Base-by-base conservation (phyloP, 768 basidiomycete species). In the Lanmaoa rubissima region DNA sequence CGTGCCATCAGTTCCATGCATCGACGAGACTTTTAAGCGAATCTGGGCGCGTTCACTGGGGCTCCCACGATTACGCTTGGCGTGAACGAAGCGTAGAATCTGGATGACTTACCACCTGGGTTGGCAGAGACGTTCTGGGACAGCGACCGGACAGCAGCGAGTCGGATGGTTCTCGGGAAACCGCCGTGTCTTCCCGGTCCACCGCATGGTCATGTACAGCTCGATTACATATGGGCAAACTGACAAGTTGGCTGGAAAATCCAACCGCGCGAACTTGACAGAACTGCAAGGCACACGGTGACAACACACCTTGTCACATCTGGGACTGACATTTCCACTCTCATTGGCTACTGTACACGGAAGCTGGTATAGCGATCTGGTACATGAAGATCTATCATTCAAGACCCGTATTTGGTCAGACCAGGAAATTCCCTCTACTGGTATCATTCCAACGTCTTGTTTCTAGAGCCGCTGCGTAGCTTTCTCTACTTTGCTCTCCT, bases 401-500 rank as follows among this genome's bases (percentile, higher is more conserved):
- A 17, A 36, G 34, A 38, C 6, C 49, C 5, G 6, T 13, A 13
- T 48, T 16, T 34, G 16, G 32, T 44, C 34, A 17, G n/a, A 5
- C 24, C 16, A 21, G 19, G 12, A 24, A 24, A 24, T 24, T 35
- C 8, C 5, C 31, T 34, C 41, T 47, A 24, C n/a, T 49, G 32
- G 51, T 47, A 52, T 48, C 14, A 6, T 9, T 17, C 24, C 41
- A n/a, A 46, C 8, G 32, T 6, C 4, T 21, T 32, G 5, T 48
- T 24, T 19, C 56, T 65, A 65, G 5, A 32, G 35, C 13, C 17
- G 51, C 3, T 53, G 41, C 14, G 42, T 5, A 19, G 16, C 54
- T 4, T 64, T 50, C 21, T 45, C 19, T 2, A 61, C 10, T 3
- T 53, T 65, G 19, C 21, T 21, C 54, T 65, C 53, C 32, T 64